Base-by-base conservation (phyloP, 2,329 filamentous ascomycete genomes). In the Trichoderma pleuroti region DNA sequence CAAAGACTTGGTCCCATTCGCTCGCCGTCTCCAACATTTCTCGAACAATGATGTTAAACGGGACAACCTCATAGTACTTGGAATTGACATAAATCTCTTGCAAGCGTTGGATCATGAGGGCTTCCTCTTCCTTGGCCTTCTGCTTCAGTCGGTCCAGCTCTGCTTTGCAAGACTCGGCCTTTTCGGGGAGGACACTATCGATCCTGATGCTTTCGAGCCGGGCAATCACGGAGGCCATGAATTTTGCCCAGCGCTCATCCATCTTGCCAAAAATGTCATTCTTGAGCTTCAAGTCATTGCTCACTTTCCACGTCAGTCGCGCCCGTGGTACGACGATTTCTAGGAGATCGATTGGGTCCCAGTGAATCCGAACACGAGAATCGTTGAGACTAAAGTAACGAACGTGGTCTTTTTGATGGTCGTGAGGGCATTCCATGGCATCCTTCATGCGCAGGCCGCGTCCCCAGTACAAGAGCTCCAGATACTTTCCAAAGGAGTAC, bases 381-480 rank as follows among this genome's bases (percentile, higher is more conserved):
- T 97, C 93, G 72, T 92, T 91, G 77, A 93, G 92, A 57, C 94
- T 93, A 80, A 99, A 99, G 79, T 95, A 98, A 34, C 95, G 90
- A 63, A 98, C 88, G 79, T 98, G 95, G 76, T 99, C 93, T 72
- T 91, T 90, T 79, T 97, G 94, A 71, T 98, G 90, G 78, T 99
- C 95, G 78, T 99, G 96, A 18, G 92, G 88, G 78, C 97, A 99
- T 66, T 80, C 83, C 46, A 92, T 85, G 32, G 90, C 89, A 59
- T 91, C 90, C 74, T 88, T 90, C 75, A 91, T 89, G 77, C 90
- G 92, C 62, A 98, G 83, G 46, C 93, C 92, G 54, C 89, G 92
- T 77, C 94, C 95, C 94, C 95, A 99, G 80, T 98, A 98, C 3
- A 94, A 94, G 21, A 99, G 85, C 81, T 99, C 96, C n/a, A 99